phyloP scores from a whole-genome alignment of 1,284 basidiomycete species.

The Cutaneotrichosporon mucoides region DNA sequence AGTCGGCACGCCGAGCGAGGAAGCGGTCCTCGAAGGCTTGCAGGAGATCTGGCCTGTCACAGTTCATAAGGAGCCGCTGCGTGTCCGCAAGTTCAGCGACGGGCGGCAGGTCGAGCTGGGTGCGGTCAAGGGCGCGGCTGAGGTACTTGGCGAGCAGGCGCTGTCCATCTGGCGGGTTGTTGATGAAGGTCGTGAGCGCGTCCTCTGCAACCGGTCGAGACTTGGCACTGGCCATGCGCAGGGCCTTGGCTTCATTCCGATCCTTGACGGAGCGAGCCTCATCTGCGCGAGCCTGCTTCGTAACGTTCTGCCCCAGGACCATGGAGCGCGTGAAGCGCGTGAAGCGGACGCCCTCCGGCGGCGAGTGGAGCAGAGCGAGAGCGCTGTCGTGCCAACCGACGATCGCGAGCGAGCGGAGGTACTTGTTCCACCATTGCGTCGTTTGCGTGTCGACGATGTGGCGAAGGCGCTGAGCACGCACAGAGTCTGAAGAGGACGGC shows the following conservation, averaged over 20 bases:
- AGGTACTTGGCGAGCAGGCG: neutral
- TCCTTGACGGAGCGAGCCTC: too few species aligned
- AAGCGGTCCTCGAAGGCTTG: slow-evolving; percentile 18
- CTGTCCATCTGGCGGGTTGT: neutral
- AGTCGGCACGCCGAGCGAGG: neutral
- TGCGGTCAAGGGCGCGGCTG: neutral
- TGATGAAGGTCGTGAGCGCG: too few species aligned
- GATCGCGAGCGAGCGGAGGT: slow-evolving; percentile 23
- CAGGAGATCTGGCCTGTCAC: slow-evolving; percentile 7
- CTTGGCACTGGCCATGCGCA: too few species aligned
- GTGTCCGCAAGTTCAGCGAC: slow-evolving; percentile 17
- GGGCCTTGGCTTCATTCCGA: too few species aligned
- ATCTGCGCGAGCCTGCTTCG: neutral
- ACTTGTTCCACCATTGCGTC: slow-evolving; percentile 27
- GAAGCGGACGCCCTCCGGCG: slow-evolving; percentile 20
- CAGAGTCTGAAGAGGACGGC: too few species aligned
- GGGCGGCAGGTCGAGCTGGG: slow-evolving; percentile 1
- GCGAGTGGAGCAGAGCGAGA: slow-evolving; percentile 15
- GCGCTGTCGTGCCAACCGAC: slow-evolving; percentile 30
- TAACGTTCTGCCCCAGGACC: slow-evolving; percentile 6
- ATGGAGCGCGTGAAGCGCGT: slow-evolving; percentile 18
- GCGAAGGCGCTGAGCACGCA: slow-evolving; percentile 12
- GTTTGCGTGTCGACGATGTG: slow-evolving; percentile 17
- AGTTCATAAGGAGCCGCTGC: slow-evolving; percentile 17
- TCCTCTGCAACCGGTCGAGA: too few species aligned